Percentiles rank a stretch among this genome's conserved stretches.
Conservation (phyloP, 306 rosid genomes). For the Potentilla sterilis region DNA sequence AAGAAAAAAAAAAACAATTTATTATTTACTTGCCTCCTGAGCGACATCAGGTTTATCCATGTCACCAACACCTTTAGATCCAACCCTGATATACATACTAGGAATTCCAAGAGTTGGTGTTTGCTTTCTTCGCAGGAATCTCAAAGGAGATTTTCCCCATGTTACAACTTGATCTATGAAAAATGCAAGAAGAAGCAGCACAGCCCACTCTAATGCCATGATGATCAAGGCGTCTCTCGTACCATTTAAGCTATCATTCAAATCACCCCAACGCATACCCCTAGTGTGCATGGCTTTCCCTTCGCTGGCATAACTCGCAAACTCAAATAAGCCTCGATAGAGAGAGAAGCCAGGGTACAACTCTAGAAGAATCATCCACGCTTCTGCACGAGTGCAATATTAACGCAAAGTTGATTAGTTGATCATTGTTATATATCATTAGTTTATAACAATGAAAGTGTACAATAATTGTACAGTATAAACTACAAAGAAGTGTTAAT, state of each 20-base stretch:
- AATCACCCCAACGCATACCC: constrained; percentile 76
- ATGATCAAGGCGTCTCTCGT: constrained; percentile 62
- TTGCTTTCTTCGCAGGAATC: constrained; percentile 48
- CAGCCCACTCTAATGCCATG: constrained; percentile 62
- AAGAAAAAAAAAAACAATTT: too few species aligned
- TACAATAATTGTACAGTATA: neutral
- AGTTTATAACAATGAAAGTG: neutral
- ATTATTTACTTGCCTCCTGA: constrained; percentile 49
- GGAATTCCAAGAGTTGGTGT: constrained; percentile 46
- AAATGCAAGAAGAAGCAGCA: constrained; percentile 56
- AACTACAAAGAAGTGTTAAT: neutral
- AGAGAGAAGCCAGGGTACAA: constrained; percentile 76
- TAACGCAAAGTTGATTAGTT: neutral
- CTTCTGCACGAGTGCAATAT: neutral
- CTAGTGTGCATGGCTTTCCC: constrained; percentile 50
- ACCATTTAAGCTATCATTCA: constrained; percentile 63
- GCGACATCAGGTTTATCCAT: constrained; percentile 71
- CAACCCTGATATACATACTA: constrained; percentile 48
- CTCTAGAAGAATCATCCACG: constrained; percentile 52
- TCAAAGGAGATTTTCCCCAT: constrained; percentile 54
- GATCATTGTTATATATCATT: neutral
- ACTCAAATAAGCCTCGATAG: constrained; percentile 73
- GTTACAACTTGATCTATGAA: constrained; percentile 59
- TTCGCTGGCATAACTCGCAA: constrained; percentile 47
- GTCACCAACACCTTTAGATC: constrained; percentile 61